Conservation (phyloP, 805 yeast genomes). For the Yarrowia sp. region DNA sequence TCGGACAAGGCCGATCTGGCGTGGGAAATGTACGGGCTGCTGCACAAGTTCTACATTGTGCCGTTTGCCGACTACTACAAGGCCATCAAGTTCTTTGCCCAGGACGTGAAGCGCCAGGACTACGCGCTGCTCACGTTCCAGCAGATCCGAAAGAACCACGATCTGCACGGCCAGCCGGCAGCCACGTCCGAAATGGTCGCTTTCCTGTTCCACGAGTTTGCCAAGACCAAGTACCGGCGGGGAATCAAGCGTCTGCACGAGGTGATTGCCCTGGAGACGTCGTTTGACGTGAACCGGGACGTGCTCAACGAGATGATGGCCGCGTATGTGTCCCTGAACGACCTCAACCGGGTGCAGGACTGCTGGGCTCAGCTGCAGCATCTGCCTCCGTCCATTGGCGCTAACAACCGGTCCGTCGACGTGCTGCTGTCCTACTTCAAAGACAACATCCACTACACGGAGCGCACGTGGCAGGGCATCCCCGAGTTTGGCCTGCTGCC, state of each 20-base stretch:
- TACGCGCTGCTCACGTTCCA: conserved; percentile 69
- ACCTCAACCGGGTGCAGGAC: conserved; percentile 62
- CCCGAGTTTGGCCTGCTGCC: conserved; percentile 62
- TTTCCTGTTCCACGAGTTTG: conserved; percentile 66
- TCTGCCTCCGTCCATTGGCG: conserved; percentile 58
- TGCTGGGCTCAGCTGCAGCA: conserved; percentile 65
- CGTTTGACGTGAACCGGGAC: conserved; percentile 61
- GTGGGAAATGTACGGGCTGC: conserved; percentile 65
- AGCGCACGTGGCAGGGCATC: conserved; percentile 66
- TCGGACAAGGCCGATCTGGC: conserved; percentile 53
- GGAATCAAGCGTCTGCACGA: conserved; percentile 72
- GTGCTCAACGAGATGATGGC: conserved; percentile 68
- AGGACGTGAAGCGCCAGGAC: conserved; percentile 61
- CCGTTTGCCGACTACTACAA: conserved; percentile 68
- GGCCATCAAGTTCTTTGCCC: conserved; percentile 60
- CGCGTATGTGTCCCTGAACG: conserved; percentile 66
- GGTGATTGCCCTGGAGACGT: conserved; percentile 66
- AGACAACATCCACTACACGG: conserved; percentile 52
- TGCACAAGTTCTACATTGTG: conserved; percentile 61
- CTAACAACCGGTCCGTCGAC: conserved; percentile 68
- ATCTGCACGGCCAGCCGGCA: conserved; percentile 60
- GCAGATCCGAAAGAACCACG: conserved; percentile 62
- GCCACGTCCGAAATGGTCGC: conserved; percentile 65
- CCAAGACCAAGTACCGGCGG: conserved; percentile 62
- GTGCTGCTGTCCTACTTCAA: conserved; percentile 69